Base-by-base conservation (phyloP, 495 filamentous ascomycete genomes). In the Platismatia glauca region DNA sequence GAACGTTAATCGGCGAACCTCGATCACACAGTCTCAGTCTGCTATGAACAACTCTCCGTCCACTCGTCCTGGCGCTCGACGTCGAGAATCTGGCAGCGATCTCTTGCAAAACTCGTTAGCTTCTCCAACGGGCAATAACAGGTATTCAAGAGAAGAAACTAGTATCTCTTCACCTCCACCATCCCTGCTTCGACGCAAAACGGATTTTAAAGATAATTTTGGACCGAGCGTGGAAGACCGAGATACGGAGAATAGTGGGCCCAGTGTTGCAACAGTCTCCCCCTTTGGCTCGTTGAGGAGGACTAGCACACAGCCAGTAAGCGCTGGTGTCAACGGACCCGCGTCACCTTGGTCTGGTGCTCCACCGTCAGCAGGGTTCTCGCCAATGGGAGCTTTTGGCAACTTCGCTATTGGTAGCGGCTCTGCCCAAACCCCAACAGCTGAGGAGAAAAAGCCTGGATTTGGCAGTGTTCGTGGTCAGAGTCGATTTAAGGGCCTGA, bases 331-430 rank as follows among this genome's bases (percentile, higher is more conserved):
- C 7, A 75, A 72, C 61, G 84, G 77, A 44, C 77, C 79, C 15
- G 72, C 78, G 48, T 91, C 89, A 16, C 85, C 89, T 2, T 96
- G 91, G 91, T 73, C 80, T 18, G 72, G 77, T 20, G 74, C 83
- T 24, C 80, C 86, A 12, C 79, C 78, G 55, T 84, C 73, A 72
- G 77, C 79, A 63, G 78, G 76, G 39, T 81, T 89, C 63, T 81
- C 87, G 6, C 84, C 84, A 7, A 89, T 93, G 78, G 90, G 90
- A 33, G 83, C 87, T n/a, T 96, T 96, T 74, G 90, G 91, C 15
- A 92, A 82, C 62, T 96, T 96, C 70, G 84, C 84, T 13, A 71
- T 91, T 29, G 81, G 79, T n/a, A 70, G 75, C 18, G 69, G 67
- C 34, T 62, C 72, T 7, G 72, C 73, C 20, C 78, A 77, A 44